Percentiles rank a stretch among this genome's conserved stretches.
Evolutionary conservation across 176 grass and related monocot genomes (phyloP).

Genomic region (Carex pumila): DNA sequence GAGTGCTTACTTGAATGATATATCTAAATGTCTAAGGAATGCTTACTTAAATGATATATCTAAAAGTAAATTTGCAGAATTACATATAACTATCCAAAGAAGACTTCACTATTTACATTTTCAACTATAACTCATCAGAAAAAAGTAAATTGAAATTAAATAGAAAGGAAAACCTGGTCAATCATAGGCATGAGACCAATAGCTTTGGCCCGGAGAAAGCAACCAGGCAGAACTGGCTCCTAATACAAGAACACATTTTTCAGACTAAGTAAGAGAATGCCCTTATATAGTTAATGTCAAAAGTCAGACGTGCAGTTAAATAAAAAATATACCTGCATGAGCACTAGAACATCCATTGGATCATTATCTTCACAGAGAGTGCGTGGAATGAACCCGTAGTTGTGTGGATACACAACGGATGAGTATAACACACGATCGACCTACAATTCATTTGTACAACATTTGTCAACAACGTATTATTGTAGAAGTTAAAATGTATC

Average conservation of each 20-base stretch:
- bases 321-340: slow-evolving; percentile 59
- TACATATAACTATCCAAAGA: neutral
- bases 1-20: neutral
- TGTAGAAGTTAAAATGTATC: neutral
- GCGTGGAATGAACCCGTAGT: slow-evolving; percentile 87
- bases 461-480: neutral
- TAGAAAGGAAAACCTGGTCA: slow-evolving; percentile 37
- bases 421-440: slow-evolving; percentile 85
- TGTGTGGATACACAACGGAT: slow-evolving; percentile 90
- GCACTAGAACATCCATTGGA: slow-evolving; percentile 86
- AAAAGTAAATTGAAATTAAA: neutral
- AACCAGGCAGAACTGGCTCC: slow-evolving; percentile 62
- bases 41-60: neutral
- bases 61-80: neutral
- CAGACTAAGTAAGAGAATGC: neutral
- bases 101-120: neutral
- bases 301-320: neutral
- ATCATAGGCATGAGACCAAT: slow-evolving; percentile 86
- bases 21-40: neutral
- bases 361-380: slow-evolving; percentile 96
- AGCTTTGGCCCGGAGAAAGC: slow-evolving; percentile 60
- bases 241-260: neutral
- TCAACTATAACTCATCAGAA: neutral
- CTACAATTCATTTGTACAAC: slow-evolving; percentile 23
- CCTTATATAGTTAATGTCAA: neutral